Evolutionary conservation across 2,329 filamentous ascomycete species (phyloP), one percentile per base, ranked within the genome.

Genomic region (Sporothrix brunneoviolacea): DNA sequence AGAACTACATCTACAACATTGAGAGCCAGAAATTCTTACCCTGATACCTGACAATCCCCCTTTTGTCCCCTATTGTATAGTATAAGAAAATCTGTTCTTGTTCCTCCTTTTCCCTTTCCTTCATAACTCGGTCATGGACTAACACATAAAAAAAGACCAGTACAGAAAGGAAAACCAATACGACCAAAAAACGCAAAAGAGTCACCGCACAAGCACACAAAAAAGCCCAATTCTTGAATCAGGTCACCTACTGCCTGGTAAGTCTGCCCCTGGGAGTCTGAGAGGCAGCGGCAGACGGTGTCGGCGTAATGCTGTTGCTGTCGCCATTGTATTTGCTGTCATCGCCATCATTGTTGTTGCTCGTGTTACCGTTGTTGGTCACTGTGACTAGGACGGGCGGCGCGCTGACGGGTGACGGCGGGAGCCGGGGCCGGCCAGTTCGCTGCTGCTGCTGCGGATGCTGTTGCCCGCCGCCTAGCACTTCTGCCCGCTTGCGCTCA

Each of bases 401-500:
- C 5, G 50, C 44, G 16, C 44, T 44, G 12, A 22, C 24, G 12
- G 39, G 16, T 8, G 40, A 37, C 6, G 43, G 33, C 5, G 40
- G 8, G 6, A 51, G 35, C n/a, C 19, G 33, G 6, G 48, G 48
- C 18, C 48, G 39, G 3, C 15, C 22, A 28, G 21, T 16, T 21
- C 32, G 15, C 39, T 44, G 24, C 22, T 27, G 36, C 30, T 33
- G 35, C 32, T 47, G 33, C n/a, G 8, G 7, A 30, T 40, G 16
- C 27, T 39, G 16, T 19, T 46, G 48, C 7, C 24, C 19, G 3
- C 37, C 16, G 10, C 27, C 39, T 19, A 49, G 21, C 9, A 52
- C 16, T 10, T 33, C 41, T 8, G 49, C 64, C 37, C 77, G 69
- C 55, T 61, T 71, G 48, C 59, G 54, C 60, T 80, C 77, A 57